These are phyloP conservation scores for Avena eriantha DNA, from an alignment of 176 grass and related monocot genomes.

Conservation along the genomic window DNA sequence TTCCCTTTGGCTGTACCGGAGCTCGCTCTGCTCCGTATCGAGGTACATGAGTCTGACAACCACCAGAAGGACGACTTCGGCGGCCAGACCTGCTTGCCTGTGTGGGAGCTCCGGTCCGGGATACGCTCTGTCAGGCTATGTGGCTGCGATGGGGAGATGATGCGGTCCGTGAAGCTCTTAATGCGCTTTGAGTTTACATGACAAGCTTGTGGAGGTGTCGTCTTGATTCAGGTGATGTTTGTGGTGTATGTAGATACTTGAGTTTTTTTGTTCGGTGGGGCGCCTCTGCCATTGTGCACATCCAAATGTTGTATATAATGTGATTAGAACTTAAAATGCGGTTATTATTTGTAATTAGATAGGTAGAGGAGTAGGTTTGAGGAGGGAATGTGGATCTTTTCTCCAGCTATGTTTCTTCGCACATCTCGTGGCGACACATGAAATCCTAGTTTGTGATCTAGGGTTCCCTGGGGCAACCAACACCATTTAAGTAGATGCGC, in stretches of 20 bases:
- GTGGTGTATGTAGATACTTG: background rate
- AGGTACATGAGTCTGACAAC: conserved; percentile 81
- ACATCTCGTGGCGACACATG: too few species aligned
- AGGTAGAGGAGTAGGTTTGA: too few species aligned
- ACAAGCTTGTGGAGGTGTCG: background rate
- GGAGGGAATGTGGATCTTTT: too few species aligned
- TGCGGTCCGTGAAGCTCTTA: conserved; percentile 75
- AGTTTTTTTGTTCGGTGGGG: background rate
- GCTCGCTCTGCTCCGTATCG: conserved; percentile 76
- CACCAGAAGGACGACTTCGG: conserved; percentile 79
- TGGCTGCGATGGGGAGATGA: conserved; percentile 41
- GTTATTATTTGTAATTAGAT: too few species aligned
- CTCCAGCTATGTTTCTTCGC: too few species aligned
- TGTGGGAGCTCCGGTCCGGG: conserved; percentile 71
- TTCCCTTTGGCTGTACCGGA: conserved; percentile 67
- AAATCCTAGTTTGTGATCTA: too few species aligned
- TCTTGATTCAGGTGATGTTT: background rate
- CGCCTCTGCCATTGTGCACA: background rate
- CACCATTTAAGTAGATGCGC: too few species aligned
- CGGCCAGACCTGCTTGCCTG: conserved; percentile 73
- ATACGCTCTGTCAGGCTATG: conserved; percentile 65
- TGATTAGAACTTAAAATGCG: background rate
- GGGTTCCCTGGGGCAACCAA: too few species aligned
- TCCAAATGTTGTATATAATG: background rate
- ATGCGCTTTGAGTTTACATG: conserved; percentile 70